A percentile compares a stretch with the other conserved stretches of the same genome.
Evolutionary conservation across 768 basidiomycete species (phyloP).

Genomic region (Leccinellum luteum): DNA sequence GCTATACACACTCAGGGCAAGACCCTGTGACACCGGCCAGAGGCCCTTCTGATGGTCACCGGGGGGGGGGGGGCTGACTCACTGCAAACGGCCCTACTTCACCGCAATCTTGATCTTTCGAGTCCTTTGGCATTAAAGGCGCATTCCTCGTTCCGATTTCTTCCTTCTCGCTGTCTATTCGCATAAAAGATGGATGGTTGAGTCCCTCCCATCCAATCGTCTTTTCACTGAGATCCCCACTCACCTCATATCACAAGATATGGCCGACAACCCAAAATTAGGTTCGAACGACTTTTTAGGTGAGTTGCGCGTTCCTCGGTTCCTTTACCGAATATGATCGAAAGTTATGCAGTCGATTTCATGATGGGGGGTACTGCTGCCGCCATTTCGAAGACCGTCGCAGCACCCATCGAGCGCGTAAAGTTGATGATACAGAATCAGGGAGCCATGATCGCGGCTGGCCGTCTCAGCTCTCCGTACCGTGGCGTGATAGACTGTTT

Average conservation of each 20-base stretch:
- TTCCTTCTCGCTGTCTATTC: constrained; percentile 4
- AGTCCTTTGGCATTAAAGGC: neutral
- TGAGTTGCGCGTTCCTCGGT: neutral
- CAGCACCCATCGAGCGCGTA: constrained; percentile 41
- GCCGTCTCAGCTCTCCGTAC: constrained; percentile 37
- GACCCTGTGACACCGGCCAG: too few species aligned
- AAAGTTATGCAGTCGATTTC: constrained; percentile 29
- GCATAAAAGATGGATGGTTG: constrained; percentile 6
- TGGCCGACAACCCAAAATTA: constrained; percentile 7
- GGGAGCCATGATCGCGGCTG: constrained; percentile 35
- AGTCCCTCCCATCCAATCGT: neutral
- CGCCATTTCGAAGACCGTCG: constrained; percentile 38
- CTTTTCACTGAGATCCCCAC: constrained; percentile 15
- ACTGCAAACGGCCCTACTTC: neutral
- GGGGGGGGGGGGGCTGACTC: neutral
- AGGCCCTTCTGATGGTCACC: too few species aligned
- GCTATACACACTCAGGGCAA: neutral
- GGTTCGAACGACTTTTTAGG: constrained; percentile 21
- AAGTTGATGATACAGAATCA: constrained; percentile 42
- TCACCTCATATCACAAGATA: constrained; percentile 6
- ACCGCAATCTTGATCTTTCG: neutral
- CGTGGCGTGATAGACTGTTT: constrained; percentile 37
- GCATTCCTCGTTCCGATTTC: constrained; percentile 11
- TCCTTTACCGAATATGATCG: constrained; percentile 2
- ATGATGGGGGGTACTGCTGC: constrained; percentile 37